phyloP scores from a whole-genome alignment of 768 basidiomycete species.

The Fomitopsis pulvina region DNA sequence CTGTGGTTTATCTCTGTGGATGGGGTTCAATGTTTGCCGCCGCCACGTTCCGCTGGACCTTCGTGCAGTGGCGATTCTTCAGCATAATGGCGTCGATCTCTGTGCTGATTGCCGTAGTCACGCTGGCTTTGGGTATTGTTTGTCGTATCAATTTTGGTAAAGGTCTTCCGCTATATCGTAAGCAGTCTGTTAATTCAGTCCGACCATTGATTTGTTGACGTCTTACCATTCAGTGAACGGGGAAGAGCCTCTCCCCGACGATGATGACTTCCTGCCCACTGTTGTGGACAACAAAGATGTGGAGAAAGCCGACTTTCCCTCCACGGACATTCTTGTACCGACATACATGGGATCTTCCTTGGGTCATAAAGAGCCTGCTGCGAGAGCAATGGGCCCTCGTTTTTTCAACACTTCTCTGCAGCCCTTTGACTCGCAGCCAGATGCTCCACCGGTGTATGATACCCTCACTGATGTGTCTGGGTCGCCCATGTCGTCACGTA shows the following conservation, averaged over 20 bases:
- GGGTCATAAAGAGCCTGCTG: slow-evolving; percentile 28
- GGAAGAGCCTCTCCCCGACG: slow-evolving; percentile 42
- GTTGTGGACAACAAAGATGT: slow-evolving; percentile 16
- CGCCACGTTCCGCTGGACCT: slow-evolving; percentile 70
- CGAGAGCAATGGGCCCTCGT: slow-evolving; percentile 38
- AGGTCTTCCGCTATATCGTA: slow-evolving; percentile 61
- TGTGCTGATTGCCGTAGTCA: slow-evolving; percentile 45
- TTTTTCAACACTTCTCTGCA: slow-evolving; percentile 37
- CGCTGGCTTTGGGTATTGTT: slow-evolving; percentile 55
- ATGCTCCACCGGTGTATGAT: slow-evolving; percentile 2
- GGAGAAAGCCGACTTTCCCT: slow-evolving; percentile 59
- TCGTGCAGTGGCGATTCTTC: slow-evolving; percentile 70
- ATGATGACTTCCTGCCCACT: slow-evolving; percentile 30
- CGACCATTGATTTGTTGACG: background rate
- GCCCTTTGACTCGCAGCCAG: slow-evolving; percentile 31
- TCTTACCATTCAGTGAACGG: slow-evolving; percentile 39
- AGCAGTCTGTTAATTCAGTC: slow-evolving; percentile 25
- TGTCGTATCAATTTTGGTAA: slow-evolving; percentile 76
- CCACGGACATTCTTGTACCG: slow-evolving; percentile 43
- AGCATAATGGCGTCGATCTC: slow-evolving; percentile 53
- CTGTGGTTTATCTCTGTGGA: slow-evolving; percentile 54
- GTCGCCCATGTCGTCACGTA: background rate
- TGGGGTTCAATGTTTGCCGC: slow-evolving; percentile 74
- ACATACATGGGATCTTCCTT: slow-evolving; percentile 40
- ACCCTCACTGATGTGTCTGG: background rate